Evolutionary conservation across 805 yeast genomes (phyloP), one percentile per base, ranked within the genome.

Genomic region (Torulaspora indica): DNA sequence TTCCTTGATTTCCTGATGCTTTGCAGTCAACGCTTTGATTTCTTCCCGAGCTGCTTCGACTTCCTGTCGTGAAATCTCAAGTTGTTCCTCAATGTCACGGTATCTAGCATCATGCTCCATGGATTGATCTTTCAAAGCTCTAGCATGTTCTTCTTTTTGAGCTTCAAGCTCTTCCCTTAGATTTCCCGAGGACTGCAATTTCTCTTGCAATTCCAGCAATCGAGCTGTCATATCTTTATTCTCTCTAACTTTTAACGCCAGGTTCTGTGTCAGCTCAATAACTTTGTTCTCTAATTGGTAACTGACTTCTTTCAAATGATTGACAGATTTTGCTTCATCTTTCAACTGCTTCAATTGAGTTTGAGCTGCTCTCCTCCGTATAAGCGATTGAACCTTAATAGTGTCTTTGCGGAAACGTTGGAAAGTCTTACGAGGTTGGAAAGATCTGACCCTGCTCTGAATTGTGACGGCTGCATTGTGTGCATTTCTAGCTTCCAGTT

Each of bases 251-350:
- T 87, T 85, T 29, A 80, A 68, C 0, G 95, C 79, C 48, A 91
- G 73, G 9, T 83, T 77, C 60, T 91, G 95, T 3, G 97, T 91
- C 55, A 93, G 77, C 66, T 90, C 95, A 53, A 93, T 89, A n/a
- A 95, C 97, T 73, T 95, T 93, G 68, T 93, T 93, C 67, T 93
- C 99, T 58, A 95, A 76, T 63, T 85, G 80, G 69, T 88, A 93
- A 57, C 95, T 89, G 31, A 87, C 95, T 64, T 91, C 96, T 66
- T 87, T 80, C 71, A 87, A 76, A 61, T 84, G 95, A 62, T 83
- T 82, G 35, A 88, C 95, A 12, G 96, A 87, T 63, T 87, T 87
- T 24, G 97, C 96, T 52, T 93, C 98, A n/a, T 75, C 75, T 62
- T 79, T 85, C 64, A 88, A 72, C 45, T 72, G 67, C 51, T 70